Evolutionary conservation across 371 early-diverging fungal genomes (phyloP).

Genomic region (Syncephalastrum monosporum): DNA sequence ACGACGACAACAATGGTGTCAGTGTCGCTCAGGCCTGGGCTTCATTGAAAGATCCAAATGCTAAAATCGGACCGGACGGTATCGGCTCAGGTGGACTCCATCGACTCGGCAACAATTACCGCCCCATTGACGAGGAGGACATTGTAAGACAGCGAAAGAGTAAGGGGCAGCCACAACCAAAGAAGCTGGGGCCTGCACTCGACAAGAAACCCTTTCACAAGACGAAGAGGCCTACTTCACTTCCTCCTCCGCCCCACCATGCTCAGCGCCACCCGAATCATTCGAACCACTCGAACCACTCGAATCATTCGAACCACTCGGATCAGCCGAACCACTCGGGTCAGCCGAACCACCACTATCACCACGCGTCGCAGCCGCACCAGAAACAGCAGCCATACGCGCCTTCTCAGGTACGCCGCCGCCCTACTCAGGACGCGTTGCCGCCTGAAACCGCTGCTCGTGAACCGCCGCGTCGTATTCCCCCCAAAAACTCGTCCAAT

Average conservation of each 20-base stretch:
- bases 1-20: neutral
- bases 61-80: conserved; percentile 15
- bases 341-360: too few relatives aligned
- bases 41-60: conserved; percentile 19
- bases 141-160: conserved; percentile 17
- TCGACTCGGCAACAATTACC: conserved; percentile 18
- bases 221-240: too few relatives aligned
- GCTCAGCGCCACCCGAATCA: neutral
- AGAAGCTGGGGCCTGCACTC: neutral
- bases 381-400: too few relatives aligned
- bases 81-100: conserved; percentile 20
- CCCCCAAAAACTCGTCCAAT: conserved; percentile 1
- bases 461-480: too few relatives aligned
- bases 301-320: neutral
- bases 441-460: too few relatives aligned
- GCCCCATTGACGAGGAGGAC: conserved; percentile 18
- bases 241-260: too few relatives aligned
- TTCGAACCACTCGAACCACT: neutral
- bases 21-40: conserved; percentile 11
- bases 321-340: neutral
- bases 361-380: too few relatives aligned
- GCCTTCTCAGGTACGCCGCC: too few relatives aligned
- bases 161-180: neutral
- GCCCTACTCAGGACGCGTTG: too few relatives aligned
- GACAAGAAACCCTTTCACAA: neutral